Base-by-base conservation (phyloP, 306 rosid species). In the Argentina anserina region DNA sequence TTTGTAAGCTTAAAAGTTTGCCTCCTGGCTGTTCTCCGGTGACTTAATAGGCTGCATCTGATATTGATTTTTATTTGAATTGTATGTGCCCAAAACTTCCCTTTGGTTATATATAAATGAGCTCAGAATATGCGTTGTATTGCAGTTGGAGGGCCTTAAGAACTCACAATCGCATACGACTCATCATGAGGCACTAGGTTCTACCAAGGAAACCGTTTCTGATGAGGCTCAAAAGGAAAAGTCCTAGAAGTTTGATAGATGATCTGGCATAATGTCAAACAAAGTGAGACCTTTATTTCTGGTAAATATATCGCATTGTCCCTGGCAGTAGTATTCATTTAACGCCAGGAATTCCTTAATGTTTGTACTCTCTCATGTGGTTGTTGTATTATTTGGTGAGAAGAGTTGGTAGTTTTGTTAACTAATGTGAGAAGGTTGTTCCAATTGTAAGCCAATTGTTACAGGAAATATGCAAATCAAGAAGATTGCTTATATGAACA, bases 71-170 rank as follows among this genome's bases (percentile, higher is more conserved):
- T 67, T 63, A 49, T 26, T 68, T 47, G n/a, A 14, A 49, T 21
- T 20, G 49, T 45, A 9, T 46, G 40, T 31, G n/a, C 33, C 62
- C 53, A 26, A 58, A n/a, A 62, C 4, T 17, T 37, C 59, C 58
- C 15, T 21, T 7, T 37, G 10, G 9, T 9, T 60, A 58, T 25
- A 14, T 23, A 7, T 60, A 13, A 29, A n/a, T 14, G 62, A 42
- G 34, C 14, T 40, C 5, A 59, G 61, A 13, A 39, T 66, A 28
- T 43, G 37, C 81, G n/a, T 45, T 71, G 65, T 69, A 23, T 70
- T 80, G 70, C 89, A 93, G 98, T 76, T 90, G 70, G 96, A 90
- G 78, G 93, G 85, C 77, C 75, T 86, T 67, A 88, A 84, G 83
- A 78, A 61, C 66, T 81, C 87, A 0, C 83, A 81, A 21, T 17